Base-by-base conservation (phyloP, 768 basidiomycete species). In the Suillus discolor region DNA sequence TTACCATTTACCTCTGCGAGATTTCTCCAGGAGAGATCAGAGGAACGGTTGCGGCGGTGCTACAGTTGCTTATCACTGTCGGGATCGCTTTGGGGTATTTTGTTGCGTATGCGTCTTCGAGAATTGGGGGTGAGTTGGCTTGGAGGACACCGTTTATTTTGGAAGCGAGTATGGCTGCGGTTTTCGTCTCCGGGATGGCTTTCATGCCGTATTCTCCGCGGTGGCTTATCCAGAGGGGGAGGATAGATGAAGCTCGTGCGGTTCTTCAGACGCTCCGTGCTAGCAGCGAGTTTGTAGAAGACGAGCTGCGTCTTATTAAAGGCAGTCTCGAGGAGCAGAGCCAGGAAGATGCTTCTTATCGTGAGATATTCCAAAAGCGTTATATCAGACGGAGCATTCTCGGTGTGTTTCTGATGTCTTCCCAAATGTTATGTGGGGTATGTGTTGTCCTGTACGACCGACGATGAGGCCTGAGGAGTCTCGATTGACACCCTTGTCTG, bases 41-140 rank as follows among this genome's bases (percentile, higher is more conserved):
- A 38, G 82, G 83, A 1, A 75, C 79, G 8, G 75, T 81, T 16
- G 77, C 81, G 25, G 76, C 78, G 13, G 73, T 78, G 49, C 65
- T 82, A 4, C 85, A 85, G 70, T 73, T 84, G 3, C 73, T 82
- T 59, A 80, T 81, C 63, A 81, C 81, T 0, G 62, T 80, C 34
- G 84, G 84, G 7, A 78, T 84, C 41, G 78, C 79, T 12, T 65
- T 73, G 54, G 82, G 80, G 36, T 72, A 67, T 61, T 71, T 74
- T 61, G 67, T 72, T 61, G 67, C 71, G 28, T 77, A 76, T 13
- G 71, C 64, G 2, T 70, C 72, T 11, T 74, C 73, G 18, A 68
- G 65, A 54, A 51, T 76, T 34, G 64, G 69, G 8, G 60, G 38
- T 36, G 74, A 69, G 45, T 47, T 75, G 5, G 71, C 75, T 15